Evolutionary conservation across 257 asterid species (phyloP).

Genomic region (Euphrasia confusa): DNA sequence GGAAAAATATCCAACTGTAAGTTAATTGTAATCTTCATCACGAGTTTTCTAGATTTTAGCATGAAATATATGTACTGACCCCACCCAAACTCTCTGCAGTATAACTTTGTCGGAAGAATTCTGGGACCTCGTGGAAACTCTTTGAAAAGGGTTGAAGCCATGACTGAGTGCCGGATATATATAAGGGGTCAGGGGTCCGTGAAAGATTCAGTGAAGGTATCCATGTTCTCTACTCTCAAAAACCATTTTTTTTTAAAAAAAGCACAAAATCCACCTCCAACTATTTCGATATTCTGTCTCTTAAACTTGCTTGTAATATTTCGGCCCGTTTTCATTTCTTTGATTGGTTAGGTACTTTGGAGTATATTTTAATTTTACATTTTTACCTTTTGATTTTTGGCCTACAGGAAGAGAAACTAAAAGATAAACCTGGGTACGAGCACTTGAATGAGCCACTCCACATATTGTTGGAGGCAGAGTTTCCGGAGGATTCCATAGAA

Average conservation of each 20-base stretch:
- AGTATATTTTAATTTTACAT: not conserved
- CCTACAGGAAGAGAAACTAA: constrained; percentile 60
- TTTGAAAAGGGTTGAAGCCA: constrained; percentile 68
- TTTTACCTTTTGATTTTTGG: not conserved
- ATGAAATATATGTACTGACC: not conserved
- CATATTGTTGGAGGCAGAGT: constrained; percentile 73
- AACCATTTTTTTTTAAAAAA: not conserved
- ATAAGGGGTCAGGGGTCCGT: constrained; percentile 79
- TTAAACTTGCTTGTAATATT: not conserved
- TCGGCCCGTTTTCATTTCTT: no score
- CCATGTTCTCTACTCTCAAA: constrained; percentile 9
- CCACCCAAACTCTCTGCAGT: constrained; percentile 38
- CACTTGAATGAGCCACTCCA: constrained; percentile 86
- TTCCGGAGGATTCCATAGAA: constrained; percentile 65
- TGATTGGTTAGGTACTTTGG: no score
- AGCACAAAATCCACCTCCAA: not conserved
- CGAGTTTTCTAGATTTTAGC: constrained; percentile 1
- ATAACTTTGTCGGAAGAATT: constrained; percentile 80
- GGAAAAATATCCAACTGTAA: constrained; percentile 71
- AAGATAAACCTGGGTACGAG: constrained; percentile 72
- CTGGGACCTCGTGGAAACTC: constrained; percentile 83
- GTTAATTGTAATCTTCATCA: constrained; percentile 10
- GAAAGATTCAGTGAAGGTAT: constrained; percentile 69
- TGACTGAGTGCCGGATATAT: constrained; percentile 72
- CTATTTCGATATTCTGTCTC: no score